A percentile compares a stretch with the other conserved stretches of the same genome.
Evolutionary conservation across 2,329 filamentous ascomycete species (phyloP).

Genomic region (Xylaria hypoxylon): DNA sequence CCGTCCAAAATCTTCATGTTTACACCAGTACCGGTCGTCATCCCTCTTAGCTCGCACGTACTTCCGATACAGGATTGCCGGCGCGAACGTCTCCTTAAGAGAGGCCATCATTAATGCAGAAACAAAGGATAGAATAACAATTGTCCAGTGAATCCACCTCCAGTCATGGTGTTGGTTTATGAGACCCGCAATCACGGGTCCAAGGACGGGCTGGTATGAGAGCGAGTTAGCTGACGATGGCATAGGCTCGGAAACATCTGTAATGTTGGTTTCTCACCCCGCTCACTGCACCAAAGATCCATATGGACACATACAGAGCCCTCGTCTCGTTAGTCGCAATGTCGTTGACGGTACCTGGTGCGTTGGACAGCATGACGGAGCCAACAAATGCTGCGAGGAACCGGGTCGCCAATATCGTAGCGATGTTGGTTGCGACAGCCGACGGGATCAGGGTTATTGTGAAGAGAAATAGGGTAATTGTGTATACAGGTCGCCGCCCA

Average conservation of each 20-base stretch:
- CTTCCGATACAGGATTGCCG: not conserved
- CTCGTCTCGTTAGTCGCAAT: slow-evolving; percentile 1
- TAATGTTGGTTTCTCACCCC: not conserved
- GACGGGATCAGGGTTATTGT: not conserved
- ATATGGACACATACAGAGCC: not conserved
- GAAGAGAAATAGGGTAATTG: not conserved
- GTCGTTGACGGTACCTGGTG: not conserved
- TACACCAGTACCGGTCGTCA: not conserved
- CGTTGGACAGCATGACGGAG: not conserved
- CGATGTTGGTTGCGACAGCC: not conserved
- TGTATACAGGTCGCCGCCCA: not conserved
- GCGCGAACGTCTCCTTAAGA: not conserved
- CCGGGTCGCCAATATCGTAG: not conserved
- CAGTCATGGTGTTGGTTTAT: not conserved
- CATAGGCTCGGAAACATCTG: not conserved
- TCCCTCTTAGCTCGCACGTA: not conserved
- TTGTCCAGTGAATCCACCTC: not conserved
- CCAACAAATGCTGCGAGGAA: not conserved
- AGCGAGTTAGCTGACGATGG: not conserved
- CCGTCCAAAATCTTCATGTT: not conserved
- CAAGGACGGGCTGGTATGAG: not conserved
- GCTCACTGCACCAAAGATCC: not conserved
- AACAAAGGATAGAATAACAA: not conserved
- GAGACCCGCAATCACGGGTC: not conserved
- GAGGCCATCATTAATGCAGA: not conserved